Evolutionary conservation across 805 yeast species (phyloP).

Genomic region (Lipomyces yamanashiensis): DNA sequence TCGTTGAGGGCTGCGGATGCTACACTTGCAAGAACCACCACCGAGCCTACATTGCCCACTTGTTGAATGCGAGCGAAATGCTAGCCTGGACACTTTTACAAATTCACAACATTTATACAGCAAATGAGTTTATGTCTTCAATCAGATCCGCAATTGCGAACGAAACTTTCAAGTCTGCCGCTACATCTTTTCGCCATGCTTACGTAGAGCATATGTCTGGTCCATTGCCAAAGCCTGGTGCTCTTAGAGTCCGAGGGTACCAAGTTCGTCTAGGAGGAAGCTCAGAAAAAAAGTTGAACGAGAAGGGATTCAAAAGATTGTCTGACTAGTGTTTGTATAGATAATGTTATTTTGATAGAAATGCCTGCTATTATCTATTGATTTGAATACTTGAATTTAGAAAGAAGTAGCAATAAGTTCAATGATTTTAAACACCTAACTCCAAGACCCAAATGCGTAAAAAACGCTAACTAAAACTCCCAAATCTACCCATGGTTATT

Average conservation of each 20-base stretch:
- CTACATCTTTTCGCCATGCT: constrained; percentile 15
- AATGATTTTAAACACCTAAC: not conserved
- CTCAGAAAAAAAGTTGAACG: constrained; percentile 29
- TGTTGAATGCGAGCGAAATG: constrained; percentile 51
- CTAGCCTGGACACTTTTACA: constrained; percentile 50
- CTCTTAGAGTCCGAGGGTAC: constrained; percentile 37
- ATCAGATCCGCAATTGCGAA: constrained; percentile 42
- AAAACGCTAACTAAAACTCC: not conserved
- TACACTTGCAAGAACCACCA: constrained; percentile 40
- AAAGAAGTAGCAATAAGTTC: not conserved
- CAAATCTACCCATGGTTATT: not conserved
- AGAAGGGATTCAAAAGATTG: constrained; percentile 20
- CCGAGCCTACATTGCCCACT: constrained; percentile 51
- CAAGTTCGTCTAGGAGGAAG: constrained; percentile 31
- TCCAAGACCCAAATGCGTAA: not conserved
- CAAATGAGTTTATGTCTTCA: constrained; percentile 43
- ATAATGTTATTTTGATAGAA: not conserved
- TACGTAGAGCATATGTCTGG: constrained; percentile 24
- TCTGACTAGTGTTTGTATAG: not conserved
- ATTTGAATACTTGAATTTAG: not conserved
- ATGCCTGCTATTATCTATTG: not conserved
- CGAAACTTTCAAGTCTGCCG: constrained; percentile 42
- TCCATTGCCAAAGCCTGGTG: constrained; percentile 9
- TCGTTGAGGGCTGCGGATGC: constrained; percentile 39
- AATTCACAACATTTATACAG: constrained; percentile 46